Conservation (phyloP, 306 rosid genomes). For the Neltuma alba region DNA sequence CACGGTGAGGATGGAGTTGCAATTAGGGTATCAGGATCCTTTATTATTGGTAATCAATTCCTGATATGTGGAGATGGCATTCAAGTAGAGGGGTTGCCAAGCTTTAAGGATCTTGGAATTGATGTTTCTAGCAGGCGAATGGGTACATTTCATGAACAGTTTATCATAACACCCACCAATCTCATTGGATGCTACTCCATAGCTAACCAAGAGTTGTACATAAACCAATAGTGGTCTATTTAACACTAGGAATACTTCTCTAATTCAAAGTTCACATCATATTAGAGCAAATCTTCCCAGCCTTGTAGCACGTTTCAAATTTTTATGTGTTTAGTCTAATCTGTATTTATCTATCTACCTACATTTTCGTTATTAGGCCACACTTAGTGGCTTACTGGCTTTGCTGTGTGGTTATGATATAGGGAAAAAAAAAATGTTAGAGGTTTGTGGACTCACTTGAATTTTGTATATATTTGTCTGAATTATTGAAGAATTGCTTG, state of each 20-base stretch:
- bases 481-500: not conserved
- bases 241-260: conserved; percentile 5
- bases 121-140: conserved; percentile 76
- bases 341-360: not conserved
- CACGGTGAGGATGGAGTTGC: conserved; percentile 82
- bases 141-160: conserved; percentile 92
- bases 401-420: not conserved
- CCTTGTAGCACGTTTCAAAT: conserved; percentile 14
- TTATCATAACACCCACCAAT: conserved; percentile 73
- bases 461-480: not conserved
- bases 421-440: conserved; percentile 4
- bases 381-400: not conserved
- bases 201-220: conserved; percentile 80
- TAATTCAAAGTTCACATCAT: not conserved
- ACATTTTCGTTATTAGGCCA: not conserved
- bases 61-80: conserved; percentile 96
- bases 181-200: conserved; percentile 78
- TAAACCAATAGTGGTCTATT: conserved; percentile 52
- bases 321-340: not conserved
- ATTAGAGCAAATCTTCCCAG: not conserved
- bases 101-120: conserved; percentile 80
- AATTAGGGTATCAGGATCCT: conserved; percentile 88
- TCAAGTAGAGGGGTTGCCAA: conserved; percentile 91
- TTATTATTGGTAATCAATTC: conserved; percentile 85
- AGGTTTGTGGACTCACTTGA: not conserved